These are phyloP conservation scores for Prototheca wickerhamii DNA, from an alignment of 163 green algal genomes.

Conservation along the genomic window DNA sequence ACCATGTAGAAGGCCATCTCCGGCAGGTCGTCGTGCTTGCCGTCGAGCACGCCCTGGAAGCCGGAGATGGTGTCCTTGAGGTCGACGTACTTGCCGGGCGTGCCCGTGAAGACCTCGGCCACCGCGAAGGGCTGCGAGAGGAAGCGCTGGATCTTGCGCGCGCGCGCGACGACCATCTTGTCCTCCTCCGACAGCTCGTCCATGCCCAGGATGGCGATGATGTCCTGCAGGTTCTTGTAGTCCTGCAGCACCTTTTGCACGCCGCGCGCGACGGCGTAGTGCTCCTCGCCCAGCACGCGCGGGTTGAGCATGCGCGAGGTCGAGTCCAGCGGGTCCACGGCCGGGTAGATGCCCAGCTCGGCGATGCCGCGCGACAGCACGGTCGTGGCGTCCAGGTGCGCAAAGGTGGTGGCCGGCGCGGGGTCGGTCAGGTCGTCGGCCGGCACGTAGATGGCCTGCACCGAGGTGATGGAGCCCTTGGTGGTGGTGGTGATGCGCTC, in stretches of 20 bases:
- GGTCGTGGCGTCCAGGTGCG: conserved; percentile 98
- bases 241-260: conserved; percentile 98
- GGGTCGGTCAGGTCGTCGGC: conserved; percentile 99
- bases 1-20: conserved; percentile 99
- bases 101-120: conserved; percentile 39
- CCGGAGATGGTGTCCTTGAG: conserved; percentile 91
- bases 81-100: conserved; percentile 89
- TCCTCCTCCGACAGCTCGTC: conserved; percentile 99
- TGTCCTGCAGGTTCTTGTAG: conserved; percentile 99
- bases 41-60: conserved; percentile 88
- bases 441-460: conserved; percentile 99
- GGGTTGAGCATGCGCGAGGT: conserved; percentile 95
- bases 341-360: conserved; percentile 99
- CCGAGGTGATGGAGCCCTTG: conserved; percentile 99
- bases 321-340: conserved; percentile 98
- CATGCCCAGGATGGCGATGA: conserved; percentile 99
- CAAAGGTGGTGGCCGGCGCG: conserved; percentile 96
- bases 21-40: conserved; percentile 97
- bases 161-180: conserved; percentile 95
- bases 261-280: conserved; percentile 89
- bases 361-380: conserved; percentile 96
- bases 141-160: conserved; percentile 98
- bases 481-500: conserved; percentile 99
- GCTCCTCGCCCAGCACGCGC: conserved; percentile 89
- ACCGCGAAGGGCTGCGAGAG: conserved; percentile 97